Evolutionary conservation across 306 rosid species (phyloP).

Genomic region (Arachis stenosperma): DNA sequence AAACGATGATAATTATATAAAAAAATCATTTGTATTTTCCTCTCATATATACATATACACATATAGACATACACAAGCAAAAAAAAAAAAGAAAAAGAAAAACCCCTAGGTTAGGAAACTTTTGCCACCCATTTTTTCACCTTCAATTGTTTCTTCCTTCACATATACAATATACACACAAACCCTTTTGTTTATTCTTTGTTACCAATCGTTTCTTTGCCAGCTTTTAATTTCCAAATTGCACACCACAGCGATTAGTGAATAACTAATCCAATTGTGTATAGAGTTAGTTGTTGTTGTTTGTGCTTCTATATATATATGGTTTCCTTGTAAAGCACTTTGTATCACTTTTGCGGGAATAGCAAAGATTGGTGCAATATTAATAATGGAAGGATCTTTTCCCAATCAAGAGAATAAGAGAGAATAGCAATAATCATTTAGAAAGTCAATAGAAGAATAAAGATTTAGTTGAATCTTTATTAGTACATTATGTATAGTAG

Average conservation of each 20-base stretch:
- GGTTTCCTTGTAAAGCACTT: conserved; percentile 43
- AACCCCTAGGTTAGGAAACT: too few relatives aligned
- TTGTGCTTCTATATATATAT: not conserved
- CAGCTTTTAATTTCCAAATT: conserved; percentile 2
- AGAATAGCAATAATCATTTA: not conserved
- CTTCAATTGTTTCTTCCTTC: not conserved
- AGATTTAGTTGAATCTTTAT: conserved; percentile 32
- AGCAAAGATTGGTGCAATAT: conserved; percentile 34
- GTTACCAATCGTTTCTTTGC: conserved; percentile 15
- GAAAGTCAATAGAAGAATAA: conserved; percentile 36
- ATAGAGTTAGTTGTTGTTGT: conserved; percentile 23
- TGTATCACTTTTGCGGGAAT: conserved; percentile 44
- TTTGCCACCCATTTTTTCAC: not conserved
- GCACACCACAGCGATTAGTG: not conserved
- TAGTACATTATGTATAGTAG: conserved; percentile 22
- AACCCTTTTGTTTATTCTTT: conserved; percentile 23
- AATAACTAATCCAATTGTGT: conserved; percentile 10
- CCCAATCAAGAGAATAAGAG: conserved; percentile 25
- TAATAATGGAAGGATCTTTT: conserved; percentile 18
- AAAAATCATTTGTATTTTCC: too few relatives aligned
- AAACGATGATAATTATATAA: too few relatives aligned
- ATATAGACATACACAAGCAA: too few relatives aligned
- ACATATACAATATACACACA: not conserved
- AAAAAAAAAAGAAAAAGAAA: too few relatives aligned
- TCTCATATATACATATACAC: too few relatives aligned